Base-by-base conservation (phyloP, 1,139 yeast species). In the Candida pseudoviswanathii region DNA sequence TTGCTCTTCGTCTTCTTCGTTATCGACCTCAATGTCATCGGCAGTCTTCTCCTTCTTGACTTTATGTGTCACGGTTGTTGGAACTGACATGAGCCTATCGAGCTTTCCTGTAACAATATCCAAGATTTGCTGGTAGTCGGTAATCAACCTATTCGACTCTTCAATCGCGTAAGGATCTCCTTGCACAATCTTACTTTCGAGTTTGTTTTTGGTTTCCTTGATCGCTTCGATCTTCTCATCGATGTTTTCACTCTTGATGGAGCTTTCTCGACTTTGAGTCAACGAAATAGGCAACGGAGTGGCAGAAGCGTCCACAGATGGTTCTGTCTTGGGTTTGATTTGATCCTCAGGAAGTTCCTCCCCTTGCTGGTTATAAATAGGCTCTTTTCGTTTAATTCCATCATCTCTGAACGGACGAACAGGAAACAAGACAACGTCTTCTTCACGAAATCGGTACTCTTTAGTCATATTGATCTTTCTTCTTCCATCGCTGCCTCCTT, bases 391-490 rank as follows among this genome's bases (percentile, higher is more conserved):
- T 25, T 29, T 24, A 33, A 46, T 47, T 10, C 50, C 51, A n/a
- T 50, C 57, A 33, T 59, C 63, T 55, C 78, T 58, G 9, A 54
- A 64, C 2, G 80, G 79, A 48, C 80, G 63, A 10, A 75, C 74
- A 0, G 81, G 81, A 61, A 76, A 75, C 43, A 76, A 62, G 5
- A 63, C 64, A 2, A 78, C 72, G 41, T 75, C 84, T 27, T 70
- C 75, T 36, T 74, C 80, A 22, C 77, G 78, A 56, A 80, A 76
- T 33, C 68, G 68, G 55, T 82, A 82, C 47, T 78, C 85, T 57
- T 77, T 75, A 44, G 82, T 82, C 88, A 85, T 84, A 62, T 85
- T 80, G 54, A 85, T 83, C 56, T 71, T 77, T 8, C 81, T 70
- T 5, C 71, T 60, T 47, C 68, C 79, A 11, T 66, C 72, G 9